phyloP scores from a whole-genome alignment of 768 basidiomycete genomes.

The Zangia roseola region DNA sequence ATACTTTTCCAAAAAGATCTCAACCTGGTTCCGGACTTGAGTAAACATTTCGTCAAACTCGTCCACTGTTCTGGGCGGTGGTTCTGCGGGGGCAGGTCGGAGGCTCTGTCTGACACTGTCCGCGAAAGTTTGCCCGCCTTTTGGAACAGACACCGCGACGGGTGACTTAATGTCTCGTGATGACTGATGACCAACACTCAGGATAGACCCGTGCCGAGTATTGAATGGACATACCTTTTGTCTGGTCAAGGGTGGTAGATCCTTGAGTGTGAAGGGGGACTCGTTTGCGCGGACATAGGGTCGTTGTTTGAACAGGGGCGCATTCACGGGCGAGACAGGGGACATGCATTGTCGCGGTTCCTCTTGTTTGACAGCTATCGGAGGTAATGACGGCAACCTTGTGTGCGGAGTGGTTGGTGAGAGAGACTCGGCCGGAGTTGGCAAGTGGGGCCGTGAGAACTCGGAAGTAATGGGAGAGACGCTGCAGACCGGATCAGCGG shows the following conservation, averaged over 20 bases:
- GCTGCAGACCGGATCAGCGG: background rate
- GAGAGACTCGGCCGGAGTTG: slow-evolving; percentile 27
- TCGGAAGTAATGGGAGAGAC: slow-evolving; percentile 14
- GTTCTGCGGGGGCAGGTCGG: background rate
- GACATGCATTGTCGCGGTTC: slow-evolving; percentile 5
- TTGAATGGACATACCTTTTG: too few species aligned
- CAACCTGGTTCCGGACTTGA: slow-evolving; percentile 18
- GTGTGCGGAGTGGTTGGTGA: slow-evolving; percentile 16
- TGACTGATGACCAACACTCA: too few species aligned
- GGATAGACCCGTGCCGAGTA: too few species aligned
- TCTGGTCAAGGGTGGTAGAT: slow-evolving; percentile 4
- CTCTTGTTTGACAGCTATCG: slow-evolving; percentile 31
- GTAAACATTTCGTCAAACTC: slow-evolving; percentile 24
- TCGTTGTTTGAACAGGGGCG: too few species aligned
- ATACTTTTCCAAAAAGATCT: slow-evolving; percentile 18
- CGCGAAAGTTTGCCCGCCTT: slow-evolving; percentile 5
- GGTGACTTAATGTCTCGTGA: background rate
- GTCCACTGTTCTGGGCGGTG: slow-evolving; percentile 17
- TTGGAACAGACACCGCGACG: background rate
- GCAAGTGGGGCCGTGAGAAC: slow-evolving; percentile 23
- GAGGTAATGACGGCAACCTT: slow-evolving; percentile 27
- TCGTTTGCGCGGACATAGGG: too few species aligned
- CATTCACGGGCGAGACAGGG: too few species aligned
- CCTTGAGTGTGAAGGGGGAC: background rate
- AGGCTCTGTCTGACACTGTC: slow-evolving; percentile 15